Percentiles rank a stretch among this genome's conserved stretches.
phyloP scores from a whole-genome alignment of 164 flowering plant species.

The Chimonanthus salicifolius region DNA sequence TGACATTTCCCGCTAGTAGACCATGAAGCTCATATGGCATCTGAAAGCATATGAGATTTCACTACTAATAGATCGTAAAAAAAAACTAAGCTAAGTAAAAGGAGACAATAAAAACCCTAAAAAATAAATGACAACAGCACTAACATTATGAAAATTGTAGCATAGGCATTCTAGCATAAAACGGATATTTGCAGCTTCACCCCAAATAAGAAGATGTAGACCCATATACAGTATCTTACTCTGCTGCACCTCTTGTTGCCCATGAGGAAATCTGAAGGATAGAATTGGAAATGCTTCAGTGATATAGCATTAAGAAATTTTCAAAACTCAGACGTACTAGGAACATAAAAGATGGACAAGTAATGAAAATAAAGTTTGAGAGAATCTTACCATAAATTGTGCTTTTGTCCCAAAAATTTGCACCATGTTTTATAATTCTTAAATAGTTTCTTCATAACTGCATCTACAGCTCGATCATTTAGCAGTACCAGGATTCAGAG shows the following conservation, averaged over 20 bases:
- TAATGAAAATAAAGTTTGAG: neutral
- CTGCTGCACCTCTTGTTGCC: constrained; percentile 83
- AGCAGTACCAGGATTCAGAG: constrained; percentile 40
- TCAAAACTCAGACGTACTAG: neutral
- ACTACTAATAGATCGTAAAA: neutral
- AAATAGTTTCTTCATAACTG: constrained; percentile 78
- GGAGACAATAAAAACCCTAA: neutral
- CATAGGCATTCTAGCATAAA: constrained; percentile 98
- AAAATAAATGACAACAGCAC: constrained; percentile 16
- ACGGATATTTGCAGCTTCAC: constrained; percentile 96
- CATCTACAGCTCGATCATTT: constrained; percentile 90
- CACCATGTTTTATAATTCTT: constrained; percentile 98
- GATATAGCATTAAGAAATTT: neutral
- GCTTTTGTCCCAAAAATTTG: constrained; percentile 89
- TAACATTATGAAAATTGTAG: constrained; percentile 94
- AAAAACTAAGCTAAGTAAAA: too few relatives aligned
- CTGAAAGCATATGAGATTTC: constrained; percentile 30
- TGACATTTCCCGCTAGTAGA: constrained; percentile 91
- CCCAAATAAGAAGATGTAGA: constrained; percentile 94
- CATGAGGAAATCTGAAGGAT: constrained; percentile 72
- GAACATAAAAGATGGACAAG: neutral
- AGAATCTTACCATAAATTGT: constrained; percentile 64
- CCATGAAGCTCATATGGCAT: constrained; percentile 99
- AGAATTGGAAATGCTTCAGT: neutral
- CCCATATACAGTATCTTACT: constrained; percentile 96